Conservation (phyloP, 2,329 filamentous ascomycete species). For the Colletotrichum tropicicola region DNA sequence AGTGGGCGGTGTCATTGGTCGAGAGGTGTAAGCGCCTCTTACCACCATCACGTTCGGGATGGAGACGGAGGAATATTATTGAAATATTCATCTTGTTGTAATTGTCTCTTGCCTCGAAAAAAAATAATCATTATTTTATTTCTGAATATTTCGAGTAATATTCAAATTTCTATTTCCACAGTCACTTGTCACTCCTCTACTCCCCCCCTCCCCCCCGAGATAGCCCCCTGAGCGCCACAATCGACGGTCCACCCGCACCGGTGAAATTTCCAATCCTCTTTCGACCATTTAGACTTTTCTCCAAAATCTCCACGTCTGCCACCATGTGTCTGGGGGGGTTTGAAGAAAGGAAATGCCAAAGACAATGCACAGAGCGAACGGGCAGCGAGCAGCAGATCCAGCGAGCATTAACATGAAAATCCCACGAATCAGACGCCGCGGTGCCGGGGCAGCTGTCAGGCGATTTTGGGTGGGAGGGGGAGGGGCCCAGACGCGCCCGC, state of each 20-base stretch:
- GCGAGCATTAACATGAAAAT: not conserved
- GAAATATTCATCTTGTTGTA: not conserved
- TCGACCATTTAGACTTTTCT: too few species aligned
- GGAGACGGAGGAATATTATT: not conserved
- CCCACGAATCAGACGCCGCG: slow-evolving; percentile 5
- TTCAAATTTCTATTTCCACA: too few species aligned
- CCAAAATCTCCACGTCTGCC: too few species aligned
- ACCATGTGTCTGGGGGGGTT: too few species aligned
- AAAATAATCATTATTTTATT: not conserved
- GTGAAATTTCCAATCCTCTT: too few species aligned
- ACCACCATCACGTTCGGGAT: not conserved
- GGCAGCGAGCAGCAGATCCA: too few species aligned
- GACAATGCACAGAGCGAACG: too few species aligned
- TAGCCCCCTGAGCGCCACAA: too few species aligned
- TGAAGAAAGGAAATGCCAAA: too few species aligned
- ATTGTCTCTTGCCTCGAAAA: not conserved
- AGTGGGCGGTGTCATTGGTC: not conserved
- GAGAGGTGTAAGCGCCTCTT: not conserved
- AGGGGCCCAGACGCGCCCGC: not conserved
- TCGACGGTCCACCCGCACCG: too few species aligned
- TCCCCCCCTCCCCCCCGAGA: too few species aligned
- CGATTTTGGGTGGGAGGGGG: not conserved
- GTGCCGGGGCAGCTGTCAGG: not conserved
- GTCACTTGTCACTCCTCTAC: too few species aligned
- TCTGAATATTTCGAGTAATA: not conserved